These are phyloP conservation scores for Rhododendron vialii DNA, from an alignment of 148 eudicot genomes.

Conservation along the genomic window DNA sequence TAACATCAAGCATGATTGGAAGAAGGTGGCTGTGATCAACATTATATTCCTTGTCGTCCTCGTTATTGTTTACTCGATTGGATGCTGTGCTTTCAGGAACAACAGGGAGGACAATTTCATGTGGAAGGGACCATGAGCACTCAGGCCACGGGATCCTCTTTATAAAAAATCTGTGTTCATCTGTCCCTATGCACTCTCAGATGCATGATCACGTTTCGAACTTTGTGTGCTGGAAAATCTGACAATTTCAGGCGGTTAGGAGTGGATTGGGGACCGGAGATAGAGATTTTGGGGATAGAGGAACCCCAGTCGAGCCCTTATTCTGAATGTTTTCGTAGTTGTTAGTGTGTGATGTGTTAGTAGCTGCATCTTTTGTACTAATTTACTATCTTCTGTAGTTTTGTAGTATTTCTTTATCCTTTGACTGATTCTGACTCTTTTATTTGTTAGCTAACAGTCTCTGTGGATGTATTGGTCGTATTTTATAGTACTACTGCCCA, in stretches of 20 bases:
- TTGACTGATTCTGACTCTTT: neutral
- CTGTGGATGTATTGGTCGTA: neutral
- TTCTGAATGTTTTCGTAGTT: neutral
- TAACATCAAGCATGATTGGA: conserved; percentile 79
- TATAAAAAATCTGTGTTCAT: neutral
- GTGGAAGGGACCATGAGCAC: conserved; percentile 50
- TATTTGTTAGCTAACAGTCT: neutral
- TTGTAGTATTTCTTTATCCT: neutral
- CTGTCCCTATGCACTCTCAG: neutral
- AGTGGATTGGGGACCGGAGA: neutral
- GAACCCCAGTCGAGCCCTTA: neutral
- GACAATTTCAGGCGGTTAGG: neutral
- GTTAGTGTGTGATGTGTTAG: neutral
- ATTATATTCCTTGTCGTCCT: conserved; percentile 65
- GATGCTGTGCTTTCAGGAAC: conserved; percentile 89
- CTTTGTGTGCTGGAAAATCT: neutral
- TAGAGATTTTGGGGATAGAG: neutral
- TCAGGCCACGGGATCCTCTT: neutral
- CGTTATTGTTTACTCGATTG: conserved; percentile 69
- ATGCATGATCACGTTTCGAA: neutral
- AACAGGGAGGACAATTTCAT: conserved; percentile 52
- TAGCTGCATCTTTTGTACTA: neutral
- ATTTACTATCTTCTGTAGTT: neutral
- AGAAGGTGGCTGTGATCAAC: conserved; percentile 69
- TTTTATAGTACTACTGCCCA: neutral